phyloP scores from a whole-genome alignment of 192 early-diverging fungal genomes.

The Polychytrium aggregatum region DNA sequence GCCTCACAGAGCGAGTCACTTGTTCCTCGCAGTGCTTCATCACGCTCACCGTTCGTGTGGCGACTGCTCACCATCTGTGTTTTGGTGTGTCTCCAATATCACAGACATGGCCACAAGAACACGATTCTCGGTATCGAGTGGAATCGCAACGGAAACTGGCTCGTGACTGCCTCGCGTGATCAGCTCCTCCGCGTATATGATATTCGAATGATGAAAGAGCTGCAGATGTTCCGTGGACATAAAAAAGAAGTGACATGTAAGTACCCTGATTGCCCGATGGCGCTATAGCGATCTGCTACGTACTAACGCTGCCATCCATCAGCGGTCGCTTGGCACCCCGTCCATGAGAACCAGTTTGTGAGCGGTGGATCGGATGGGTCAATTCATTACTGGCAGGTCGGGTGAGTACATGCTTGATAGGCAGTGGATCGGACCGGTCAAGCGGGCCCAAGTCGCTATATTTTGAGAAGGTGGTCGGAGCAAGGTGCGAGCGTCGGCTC shows the following conservation, averaged over 20 bases:
- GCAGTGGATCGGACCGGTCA: too few species aligned
- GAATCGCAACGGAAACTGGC: conserved; percentile 98
- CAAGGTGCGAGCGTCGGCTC: too few species aligned
- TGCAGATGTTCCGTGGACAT: conserved; percentile 76
- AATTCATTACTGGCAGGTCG: conserved; percentile 79
- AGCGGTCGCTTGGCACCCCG: conserved; percentile 91
- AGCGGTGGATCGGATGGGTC: conserved; percentile 86
- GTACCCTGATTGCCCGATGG: conserved; percentile 9
- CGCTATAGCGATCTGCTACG: conserved; percentile 5
- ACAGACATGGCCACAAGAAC: conserved; percentile 86
- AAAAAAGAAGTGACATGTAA: conserved; percentile 77
- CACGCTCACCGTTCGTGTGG: too few species aligned
- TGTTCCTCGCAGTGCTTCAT: too few species aligned
- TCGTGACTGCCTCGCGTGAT: conserved; percentile 81
- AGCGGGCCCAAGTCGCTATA: too few species aligned
- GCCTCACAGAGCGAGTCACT: too few species aligned
- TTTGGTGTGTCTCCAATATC: too few species aligned
- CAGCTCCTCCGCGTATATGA: conserved; percentile 89
- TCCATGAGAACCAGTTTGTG: conserved; percentile 78
- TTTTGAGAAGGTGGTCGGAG: too few species aligned
- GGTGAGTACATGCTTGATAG: conserved; percentile 17
- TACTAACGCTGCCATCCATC: not conserved
- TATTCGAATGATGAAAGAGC: conserved; percentile 83
- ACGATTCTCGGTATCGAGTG: conserved; percentile 78
- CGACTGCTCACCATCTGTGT: too few species aligned